Evolutionary conservation across 73 alveolate genomes (phyloP), one percentile per base, ranked within the genome.

Genomic region (Blepharisma japonicum): DNA sequence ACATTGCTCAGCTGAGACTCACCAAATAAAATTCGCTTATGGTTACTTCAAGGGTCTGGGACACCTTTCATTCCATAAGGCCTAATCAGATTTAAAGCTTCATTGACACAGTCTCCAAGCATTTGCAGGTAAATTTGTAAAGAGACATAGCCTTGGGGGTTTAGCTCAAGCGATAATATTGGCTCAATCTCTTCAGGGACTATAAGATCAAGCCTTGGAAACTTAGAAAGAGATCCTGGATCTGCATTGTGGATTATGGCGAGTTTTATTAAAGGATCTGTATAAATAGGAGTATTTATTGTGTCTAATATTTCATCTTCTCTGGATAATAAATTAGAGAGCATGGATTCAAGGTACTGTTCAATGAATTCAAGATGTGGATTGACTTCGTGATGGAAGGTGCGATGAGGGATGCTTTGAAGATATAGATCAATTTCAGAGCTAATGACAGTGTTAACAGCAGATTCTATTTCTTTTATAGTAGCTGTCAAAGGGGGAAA

Each of bases 1-100:
- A 23, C 66, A 32, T 56, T 80, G 21, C 55, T 56, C 45, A 68
- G 25, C 18, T 74, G 25, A 66, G 71, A 23, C 18, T 53, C 79
- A 6, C 82, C 87, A 61, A 61, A 61, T 20, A 61, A 25, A 20
- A 61, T 61, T 25, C 47, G 14, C 14, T n/a, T 9, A 25, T 70
- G 21, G 51, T 68, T 84, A 55, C 89, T 80, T 96, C 98, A 92
- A 45, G 98, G 96, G 53, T 89, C 71, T 6, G 98, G 98, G 20
- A 92, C 90, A 3, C 98, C 98, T 71, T 86, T 83, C 39, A 89
- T 82, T 6, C 98, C 98, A 78, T 84, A 92, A 45, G 96, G 94
- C 48, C 98, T 47, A 54, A 77, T 77, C 25, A 90, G 87, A 78
- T 92, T 95, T 3, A 92, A 67, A 6, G 98, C 96, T 67, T 92